Conservation (phyloP, 2,329 filamentous ascomycete genomes). For the Verticillium klebahnii region DNA sequence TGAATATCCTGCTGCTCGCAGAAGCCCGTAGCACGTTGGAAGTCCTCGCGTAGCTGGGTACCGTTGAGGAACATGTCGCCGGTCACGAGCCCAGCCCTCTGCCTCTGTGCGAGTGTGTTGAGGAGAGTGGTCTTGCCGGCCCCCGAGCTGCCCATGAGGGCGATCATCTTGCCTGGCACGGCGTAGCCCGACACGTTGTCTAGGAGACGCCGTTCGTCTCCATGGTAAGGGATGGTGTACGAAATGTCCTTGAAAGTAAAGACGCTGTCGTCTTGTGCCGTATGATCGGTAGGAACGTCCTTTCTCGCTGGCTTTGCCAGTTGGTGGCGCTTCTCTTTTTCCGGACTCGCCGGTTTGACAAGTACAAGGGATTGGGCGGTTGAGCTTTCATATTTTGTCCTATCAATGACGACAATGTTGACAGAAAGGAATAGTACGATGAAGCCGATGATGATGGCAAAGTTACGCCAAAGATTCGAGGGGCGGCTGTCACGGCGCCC, state of each 20-base stretch:
- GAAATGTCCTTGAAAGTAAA: constrained; percentile 70
- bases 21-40: constrained; percentile 44
- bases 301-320: no score
- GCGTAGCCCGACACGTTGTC: constrained; percentile 63
- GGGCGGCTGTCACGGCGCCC: constrained; percentile 30
- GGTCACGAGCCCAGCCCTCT: constrained; percentile 42
- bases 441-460: constrained; percentile 72
- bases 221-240: constrained; percentile 59
- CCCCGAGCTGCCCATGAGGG: constrained; percentile 55
- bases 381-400: constrained; percentile 56
- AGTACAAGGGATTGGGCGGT: constrained; percentile 69
- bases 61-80: constrained; percentile 48
- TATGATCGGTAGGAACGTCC: no score
- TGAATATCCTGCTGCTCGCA: neutral
- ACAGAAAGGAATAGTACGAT: constrained; percentile 67
- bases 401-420: constrained; percentile 67
- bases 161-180: constrained; percentile 77
- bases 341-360: constrained; percentile 41
- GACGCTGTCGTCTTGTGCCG: constrained; percentile 24
- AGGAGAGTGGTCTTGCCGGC: constrained; percentile 54
- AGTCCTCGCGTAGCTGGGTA: constrained; percentile 31
- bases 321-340: no score
- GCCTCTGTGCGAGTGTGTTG: constrained; percentile 47
- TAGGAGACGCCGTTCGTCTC: constrained; percentile 6
- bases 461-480: constrained; percentile 67